Percentiles rank a stretch among this genome's conserved stretches.
phyloP scores from a whole-genome alignment of 768 basidiomycete genomes.

The Mycena kentingensis region DNA sequence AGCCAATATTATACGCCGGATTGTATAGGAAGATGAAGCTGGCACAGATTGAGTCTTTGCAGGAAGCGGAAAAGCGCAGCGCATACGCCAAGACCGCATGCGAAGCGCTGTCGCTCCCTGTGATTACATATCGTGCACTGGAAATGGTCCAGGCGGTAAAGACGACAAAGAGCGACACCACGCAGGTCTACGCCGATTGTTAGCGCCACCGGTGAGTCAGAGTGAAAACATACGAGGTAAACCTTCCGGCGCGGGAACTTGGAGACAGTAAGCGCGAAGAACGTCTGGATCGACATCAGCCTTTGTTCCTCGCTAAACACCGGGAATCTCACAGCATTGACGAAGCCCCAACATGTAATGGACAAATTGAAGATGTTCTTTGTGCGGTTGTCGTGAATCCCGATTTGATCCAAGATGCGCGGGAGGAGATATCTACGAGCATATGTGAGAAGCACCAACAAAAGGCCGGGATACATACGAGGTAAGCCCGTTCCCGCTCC shows the following conservation, averaged over 20 bases:
- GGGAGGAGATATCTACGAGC: constrained; percentile 50
- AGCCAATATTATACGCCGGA: constrained; percentile 57
- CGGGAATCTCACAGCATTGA: too few species aligned
- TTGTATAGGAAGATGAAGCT: constrained; percentile 61
- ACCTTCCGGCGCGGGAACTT: constrained; percentile 49
- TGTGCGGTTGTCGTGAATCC: constrained; percentile 48
- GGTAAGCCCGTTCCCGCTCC: constrained; percentile 65
- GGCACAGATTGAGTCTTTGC: background rate
- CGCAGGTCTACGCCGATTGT: constrained; percentile 39
- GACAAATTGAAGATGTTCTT: constrained; percentile 62
- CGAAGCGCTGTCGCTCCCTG: constrained; percentile 45
- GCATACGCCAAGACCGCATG: constrained; percentile 51
- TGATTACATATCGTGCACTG: constrained; percentile 47
- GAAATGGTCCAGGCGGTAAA: constrained; percentile 60
- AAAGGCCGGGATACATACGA: constrained; percentile 38
- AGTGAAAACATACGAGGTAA: constrained; percentile 44
- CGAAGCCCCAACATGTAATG: constrained; percentile 54
- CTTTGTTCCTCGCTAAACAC: too few species aligned
- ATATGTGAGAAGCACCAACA: background rate
- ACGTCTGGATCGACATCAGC: too few species aligned
- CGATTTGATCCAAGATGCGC: constrained; percentile 55
- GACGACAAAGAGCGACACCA: constrained; percentile 45
- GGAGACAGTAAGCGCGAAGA: constrained; percentile 50
- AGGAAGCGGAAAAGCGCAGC: background rate
- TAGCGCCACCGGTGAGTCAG: background rate